Base-by-base conservation (phyloP, 306 rosid genomes). In the Gleditsia sinensis region DNA sequence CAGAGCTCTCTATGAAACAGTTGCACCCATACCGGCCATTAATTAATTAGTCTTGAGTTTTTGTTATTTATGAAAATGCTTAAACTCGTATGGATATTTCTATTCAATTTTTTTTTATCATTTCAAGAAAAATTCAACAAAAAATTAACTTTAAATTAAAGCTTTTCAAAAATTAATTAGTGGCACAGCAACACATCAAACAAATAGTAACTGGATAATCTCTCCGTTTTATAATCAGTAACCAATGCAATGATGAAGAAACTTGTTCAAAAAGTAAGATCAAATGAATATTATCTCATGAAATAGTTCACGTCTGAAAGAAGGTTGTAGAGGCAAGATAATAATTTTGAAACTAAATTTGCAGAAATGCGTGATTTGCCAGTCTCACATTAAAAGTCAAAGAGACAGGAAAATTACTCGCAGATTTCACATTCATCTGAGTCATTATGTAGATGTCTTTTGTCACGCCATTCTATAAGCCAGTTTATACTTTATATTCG, bases 401-500 rank as follows among this genome's bases (percentile, higher is more conserved):
- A 80, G 28, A 74, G 58, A 10, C 45, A 24, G 55, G 40, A 58
- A 81, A 49, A 59, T n/a, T 1, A 24, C 48, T 5, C 66, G 43
- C 54, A 9, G 36, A 30, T 65, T 60, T 61, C 64, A 75, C 36
- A 60, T 60, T 56, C 36, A 60, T 60, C 51, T 51, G 79, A 27
- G 20, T 59, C 55, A 68, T 21, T 62, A 7, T 14, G 64, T 23
- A 76, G 72, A 83, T 75, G 74, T 78, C 73, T 5, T 5, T 34
- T 16, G 54, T 34, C 85, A 86, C 89, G 83, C 71, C 80, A 55
- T 56, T 62, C 73, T 11, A 58, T 83, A 90, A 88, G 94, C 91
- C 90, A 92, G 83, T 81, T 61, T 33, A 61, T 48, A 61, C 30
- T 36, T 88, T 86, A 88, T 92, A 28, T 94, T 79, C 88, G 81